Evolutionary conservation across 129 eudicot species (phyloP), one percentile per base, ranked within the genome.

Genomic region (Calendula officinalis): DNA sequence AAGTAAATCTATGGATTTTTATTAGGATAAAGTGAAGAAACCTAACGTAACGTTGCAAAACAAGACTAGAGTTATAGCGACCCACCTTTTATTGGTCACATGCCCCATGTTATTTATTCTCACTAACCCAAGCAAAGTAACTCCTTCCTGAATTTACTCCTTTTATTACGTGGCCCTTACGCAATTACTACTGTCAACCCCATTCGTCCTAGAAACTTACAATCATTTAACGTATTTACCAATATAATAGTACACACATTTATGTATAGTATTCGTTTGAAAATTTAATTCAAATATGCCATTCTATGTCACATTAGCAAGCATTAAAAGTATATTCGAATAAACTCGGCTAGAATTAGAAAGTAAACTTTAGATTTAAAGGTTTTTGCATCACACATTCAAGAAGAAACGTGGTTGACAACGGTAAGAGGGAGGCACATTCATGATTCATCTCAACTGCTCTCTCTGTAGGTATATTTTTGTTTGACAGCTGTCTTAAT

Each of bases 401-500:
- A 52, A 8, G 5, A 55, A 27, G 13, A 36, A 58, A 70, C 60
- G 62, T 67, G 72, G 43, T 7, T 6, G 54, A 64, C 69, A 55
- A 27, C 42, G 16, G 27, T 5, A 56, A 15, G 47, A 60, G 17
- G 76, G 62, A 36, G 15, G 8, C 77, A 72, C 66, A 73, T 73
- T 73, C 74, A 67, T 30, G 33, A 3, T 45, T 53, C 59, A 62
- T 45, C 39, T 33, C 52, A 73, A 64, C 77, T 30, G 59, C 69
- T 50, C 59, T 71, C 34, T 54, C 17, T 8, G 3, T 68, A 16
- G 11, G 3, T 54, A 2, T 68, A 55, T 59, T 59, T 32, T 44
- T 39, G 17, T 22, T 49, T 27, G 6, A 73, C 66, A 73, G 77
- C 77, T 73, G 77, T 30, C 52, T 27, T 30, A 27, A 60, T 49